Base-by-base conservation (phyloP, 805 yeast species). In the Schizosaccharomyces japonicus region DNA sequence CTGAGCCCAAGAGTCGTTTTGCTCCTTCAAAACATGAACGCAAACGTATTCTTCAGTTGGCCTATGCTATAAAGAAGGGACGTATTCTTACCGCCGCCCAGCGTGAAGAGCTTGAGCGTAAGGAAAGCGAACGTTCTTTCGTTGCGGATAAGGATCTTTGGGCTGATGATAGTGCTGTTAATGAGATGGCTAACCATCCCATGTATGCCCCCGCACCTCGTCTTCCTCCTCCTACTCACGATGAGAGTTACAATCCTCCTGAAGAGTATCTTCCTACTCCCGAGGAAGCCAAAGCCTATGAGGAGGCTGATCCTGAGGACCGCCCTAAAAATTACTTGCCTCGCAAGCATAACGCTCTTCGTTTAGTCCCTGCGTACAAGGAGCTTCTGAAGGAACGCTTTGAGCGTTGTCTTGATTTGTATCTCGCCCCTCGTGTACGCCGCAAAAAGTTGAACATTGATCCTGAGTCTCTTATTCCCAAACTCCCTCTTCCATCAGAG, bases 21-120 rank as follows among this genome's bases (percentile, higher is more conserved):
- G 80, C 83, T 51, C 98, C 96, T 23, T 87, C 96, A 10, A 84
- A 84, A 60, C 87, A 84, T 61, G 99, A 90, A 67, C 95, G 95
- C 31, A 82, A 83, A 66, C 71, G 92, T 61, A 76, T 90, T 46
- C 85, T 87, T 95, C 90, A 90, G 68, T 77, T 90, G 52, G 99
- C 90, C 26, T 72, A 75, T 54, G 98, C 98, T 34, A 90, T 90
- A 51, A 76, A 98, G 64, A 95, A 87, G 58, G 99, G 99, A 29
- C 73, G 92, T 60, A 82, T 90, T 52, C 69, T 84, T 47, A 83
- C 92, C 27, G 15, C 42, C 10, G 28, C 25, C 3, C 42, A 36
- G 23, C 42, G 42, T 4, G 81, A 87, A 49, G 69, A 69, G 53
- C 66, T 68, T 48, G 57, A 71, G 53, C 73, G 66, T 30, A n/a